Base-by-base conservation (phyloP, 352 stramenopile species). In the Pythium inflatum region DNA sequence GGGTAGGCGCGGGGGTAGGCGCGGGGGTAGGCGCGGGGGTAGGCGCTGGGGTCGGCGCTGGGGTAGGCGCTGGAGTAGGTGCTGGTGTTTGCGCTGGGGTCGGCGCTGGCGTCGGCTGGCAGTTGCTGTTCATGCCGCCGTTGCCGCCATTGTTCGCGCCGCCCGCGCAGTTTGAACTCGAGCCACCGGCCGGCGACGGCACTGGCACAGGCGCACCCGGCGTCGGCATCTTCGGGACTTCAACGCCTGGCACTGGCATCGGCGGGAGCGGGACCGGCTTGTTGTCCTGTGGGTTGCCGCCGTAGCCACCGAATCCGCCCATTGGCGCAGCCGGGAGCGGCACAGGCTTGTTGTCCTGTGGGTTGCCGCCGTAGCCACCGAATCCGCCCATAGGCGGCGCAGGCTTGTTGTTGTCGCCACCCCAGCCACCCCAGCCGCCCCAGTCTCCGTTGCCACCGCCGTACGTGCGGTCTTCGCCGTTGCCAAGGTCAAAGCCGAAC, bases 121-220 rank as follows among this genome's bases (percentile, higher is more conserved):
- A 45, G 51, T 43, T 43, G 6, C 18, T 20, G 20, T 24, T 38
- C 20, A 45, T 59, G 51, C 30, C 51, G 30, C 51, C 51, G 51
- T 59, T 30, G 25, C 51, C 51, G n/a, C 51, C 51, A 20, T 28
- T 41, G 51, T 6, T 20, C 5, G 14, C 51, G 45, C 51, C 51
- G 51, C 51, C 51, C 14, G 30, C 49, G 27, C 49, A 57, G 51
- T 45, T 30, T n/a, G n/a, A n/a, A 31, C 31, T 59, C 51, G 30
- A 22, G 33, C 51, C 51, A 28, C 51, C 51, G 51, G 20, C 24
- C n/a, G 45, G 45, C 14, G 45, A 20, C 2, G 45, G 45, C n/a
- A 31, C 45, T 11, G 45, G 45, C 45, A 53, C 24, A 7, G 45
- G 14, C 45, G 45, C 45, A 18, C 45, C 45, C 12, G 45, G 45